Evolutionary conservation across 257 asterid genomes (phyloP).

Genomic region (Phtheirospermum japonicum): DNA sequence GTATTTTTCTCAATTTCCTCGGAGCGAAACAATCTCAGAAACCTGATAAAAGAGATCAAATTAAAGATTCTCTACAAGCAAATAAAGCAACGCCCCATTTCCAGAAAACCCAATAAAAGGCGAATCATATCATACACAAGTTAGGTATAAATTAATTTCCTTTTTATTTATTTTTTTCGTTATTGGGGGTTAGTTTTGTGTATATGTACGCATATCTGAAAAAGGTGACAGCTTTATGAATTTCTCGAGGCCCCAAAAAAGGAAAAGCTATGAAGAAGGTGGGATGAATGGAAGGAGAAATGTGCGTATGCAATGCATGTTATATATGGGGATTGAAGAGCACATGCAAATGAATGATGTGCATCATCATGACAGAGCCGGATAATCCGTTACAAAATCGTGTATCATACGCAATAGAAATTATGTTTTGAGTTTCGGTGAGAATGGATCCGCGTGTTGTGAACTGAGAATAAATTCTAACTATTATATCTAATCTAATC

Average conservation of each 20-base stretch:
- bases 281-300: constrained; percentile 1
- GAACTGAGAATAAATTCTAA: no score
- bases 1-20: not conserved
- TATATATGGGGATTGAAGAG: not conserved
- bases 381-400: no score
- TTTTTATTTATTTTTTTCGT: not conserved
- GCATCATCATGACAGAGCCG: no score
- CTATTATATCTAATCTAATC: no score
- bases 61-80: not conserved
- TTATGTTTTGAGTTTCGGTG: no score
- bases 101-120: not conserved
- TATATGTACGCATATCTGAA: not conserved
- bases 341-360: not conserved
- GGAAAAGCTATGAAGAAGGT: not conserved
- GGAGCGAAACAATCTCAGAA: no score
- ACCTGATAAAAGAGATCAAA: no score
- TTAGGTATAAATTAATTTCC: not conserved
- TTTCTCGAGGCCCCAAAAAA: not conserved
- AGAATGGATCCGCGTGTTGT: no score
- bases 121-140: not conserved
- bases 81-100: not conserved
- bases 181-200: not conserved
- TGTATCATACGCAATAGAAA: no score
- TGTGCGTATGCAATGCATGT: not conserved
- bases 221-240: not conserved